These are phyloP conservation scores for Tilletia setariae DNA, from an alignment of 1,284 basidiomycete genomes.

Conservation along the genomic window DNA sequence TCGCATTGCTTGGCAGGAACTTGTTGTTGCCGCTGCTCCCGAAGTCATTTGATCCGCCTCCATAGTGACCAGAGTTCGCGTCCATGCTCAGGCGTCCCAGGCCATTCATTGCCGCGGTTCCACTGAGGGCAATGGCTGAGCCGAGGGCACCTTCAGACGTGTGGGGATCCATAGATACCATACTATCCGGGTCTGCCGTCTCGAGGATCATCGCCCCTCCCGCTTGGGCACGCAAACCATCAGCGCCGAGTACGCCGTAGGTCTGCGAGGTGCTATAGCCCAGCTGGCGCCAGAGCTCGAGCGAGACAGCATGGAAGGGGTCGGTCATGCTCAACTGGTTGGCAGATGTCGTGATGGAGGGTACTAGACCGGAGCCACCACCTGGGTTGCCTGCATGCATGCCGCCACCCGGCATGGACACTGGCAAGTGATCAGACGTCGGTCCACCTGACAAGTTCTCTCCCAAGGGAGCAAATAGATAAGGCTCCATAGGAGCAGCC, in stretches of 20 bases:
- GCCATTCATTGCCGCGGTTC: neutral
- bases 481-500: neutral
- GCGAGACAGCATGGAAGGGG: slow-evolving; percentile 12
- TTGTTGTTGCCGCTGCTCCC: too few species aligned
- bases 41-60: too few species aligned
- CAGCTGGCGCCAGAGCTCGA: slow-evolving; percentile 10
- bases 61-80: too few species aligned
- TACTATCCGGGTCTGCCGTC: neutral
- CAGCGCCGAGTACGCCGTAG: neutral
- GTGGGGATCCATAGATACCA: neutral
- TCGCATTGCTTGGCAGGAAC: too few species aligned
- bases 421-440: neutral
- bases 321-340: slow-evolving; percentile 8
- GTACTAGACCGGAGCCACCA: neutral
- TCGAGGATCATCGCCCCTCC: slow-evolving; percentile 11
- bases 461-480: neutral
- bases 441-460: neutral
- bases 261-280: neutral
- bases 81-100: too few species aligned
- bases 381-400: neutral
- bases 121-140: neutral
- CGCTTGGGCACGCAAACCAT: neutral
- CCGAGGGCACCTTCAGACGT: neutral
- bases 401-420: neutral
- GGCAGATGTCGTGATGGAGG: neutral